Base-by-base conservation (phyloP, 164 flowering plant species). In the Tetracentron sinense region DNA sequence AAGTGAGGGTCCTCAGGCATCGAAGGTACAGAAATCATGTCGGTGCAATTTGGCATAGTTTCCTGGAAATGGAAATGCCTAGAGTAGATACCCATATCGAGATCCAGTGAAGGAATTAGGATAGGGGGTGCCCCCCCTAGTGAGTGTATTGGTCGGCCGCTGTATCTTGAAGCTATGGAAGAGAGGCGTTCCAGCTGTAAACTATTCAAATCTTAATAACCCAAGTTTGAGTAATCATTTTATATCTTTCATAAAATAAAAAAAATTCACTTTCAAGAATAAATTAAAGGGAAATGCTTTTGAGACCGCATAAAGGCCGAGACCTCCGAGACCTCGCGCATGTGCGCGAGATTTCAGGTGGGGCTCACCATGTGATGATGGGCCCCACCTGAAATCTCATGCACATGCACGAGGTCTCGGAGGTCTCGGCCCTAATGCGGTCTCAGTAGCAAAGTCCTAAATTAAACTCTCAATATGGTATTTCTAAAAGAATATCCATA, bases 181-280 rank as follows among this genome's bases (percentile, higher is more conserved):
- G 89, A 85, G 25, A 86, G 79, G 0, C 95, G 81, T 22, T 87
- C 98, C 26, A 90, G 73, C 98, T 94, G 90, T 44, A 58, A 64
- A 46, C 68, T 4, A 56, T 19, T 16, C 5, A 26, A 30, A 38
- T 4, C 14, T 4, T 10, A 38, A 8, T 16, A 38, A 38, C 8
- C 11, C 8, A 8, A 38, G 2, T 8, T 16, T 8, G 1, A 8
- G 38, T 33, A 4, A 33, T 38, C 44, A 4, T 8, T 38, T 38
- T 16, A 3, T 8, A 12, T 38, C 1, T 38, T 38, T 38, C 44
- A 12, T n/a, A n/a, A n/a, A n/a, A n/a, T n/a, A n/a, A n/a, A n/a
- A n/a, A n/a, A n/a, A n/a, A n/a, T n/a, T n/a, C n/a, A n/a, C n/a
- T n/a, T n/a, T n/a, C n/a, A n/a, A n/a, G n/a, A n/a, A n/a, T n/a